Percentiles rank a stretch among this genome's conserved stretches.
Evolutionary conservation across 257 asterid genomes (phyloP).

Genomic region (Forsythia suspensa): DNA sequence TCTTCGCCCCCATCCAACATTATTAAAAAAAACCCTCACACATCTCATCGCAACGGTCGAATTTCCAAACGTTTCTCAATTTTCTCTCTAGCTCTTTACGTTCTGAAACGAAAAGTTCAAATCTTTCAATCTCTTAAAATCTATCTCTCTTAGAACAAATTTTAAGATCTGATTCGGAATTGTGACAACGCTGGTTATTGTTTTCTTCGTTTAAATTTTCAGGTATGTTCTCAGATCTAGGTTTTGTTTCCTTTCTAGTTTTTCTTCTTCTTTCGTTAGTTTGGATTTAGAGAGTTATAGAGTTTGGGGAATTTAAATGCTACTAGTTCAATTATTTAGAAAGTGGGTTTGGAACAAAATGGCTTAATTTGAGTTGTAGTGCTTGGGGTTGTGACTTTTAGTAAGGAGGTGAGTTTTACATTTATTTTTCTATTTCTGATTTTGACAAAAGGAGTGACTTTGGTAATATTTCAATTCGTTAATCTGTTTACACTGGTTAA

Average conservation of each 20-base stretch:
- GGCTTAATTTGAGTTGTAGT: background rate
- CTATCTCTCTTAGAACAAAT: background rate
- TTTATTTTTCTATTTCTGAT: background rate
- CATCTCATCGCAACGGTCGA: constrained; percentile 42
- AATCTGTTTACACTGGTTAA: background rate
- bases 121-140: background rate
- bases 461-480: background rate
- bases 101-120: background rate
- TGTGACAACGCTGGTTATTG: background rate
- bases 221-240: constrained; percentile 34
- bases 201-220: constrained; percentile 14
- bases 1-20: background rate
- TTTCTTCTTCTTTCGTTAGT: background rate
- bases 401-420: background rate
- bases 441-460: background rate
- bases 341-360: background rate
- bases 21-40: constrained; percentile 15
- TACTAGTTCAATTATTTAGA: background rate
- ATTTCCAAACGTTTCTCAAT: constrained; percentile 23
- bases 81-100: constrained; percentile 11
- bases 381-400: background rate
- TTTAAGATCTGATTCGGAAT: constrained; percentile 16
- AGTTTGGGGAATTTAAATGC: background rate
- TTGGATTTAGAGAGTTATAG: background rate
- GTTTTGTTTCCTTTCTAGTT: background rate